Percentiles rank a stretch among this genome's conserved stretches.
Conservation (phyloP, 1,284 basidiomycete species). For the Sanghuangporus sanghuang region DNA sequence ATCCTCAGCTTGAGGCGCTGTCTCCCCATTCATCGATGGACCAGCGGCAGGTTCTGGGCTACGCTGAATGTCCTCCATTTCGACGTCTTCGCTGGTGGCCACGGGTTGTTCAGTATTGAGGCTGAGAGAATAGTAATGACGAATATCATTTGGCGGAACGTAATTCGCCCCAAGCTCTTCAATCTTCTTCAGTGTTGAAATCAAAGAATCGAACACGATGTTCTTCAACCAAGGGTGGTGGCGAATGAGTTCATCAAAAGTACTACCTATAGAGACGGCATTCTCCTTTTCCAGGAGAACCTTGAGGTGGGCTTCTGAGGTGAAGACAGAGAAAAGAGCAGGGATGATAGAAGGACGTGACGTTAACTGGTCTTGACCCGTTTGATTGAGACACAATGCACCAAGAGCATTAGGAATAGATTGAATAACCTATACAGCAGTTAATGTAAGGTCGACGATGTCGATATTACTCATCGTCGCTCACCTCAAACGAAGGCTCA, state of each 20-base stretch:
- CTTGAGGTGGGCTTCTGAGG: constrained; percentile 80
- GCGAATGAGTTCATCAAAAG: constrained; percentile 93
- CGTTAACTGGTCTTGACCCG: constrained; percentile 80
- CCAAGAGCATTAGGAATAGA: constrained; percentile 95
- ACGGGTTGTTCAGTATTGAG: constrained; percentile 26
- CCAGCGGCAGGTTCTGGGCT: constrained; percentile 21
- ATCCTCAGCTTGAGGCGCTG: constrained; percentile 31
- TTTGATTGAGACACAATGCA: constrained; percentile 91
- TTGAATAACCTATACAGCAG: constrained; percentile 68
- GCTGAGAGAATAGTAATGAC: constrained; percentile 60
- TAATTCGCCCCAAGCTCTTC: constrained; percentile 66
- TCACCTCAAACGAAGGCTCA: constrained; percentile 83
- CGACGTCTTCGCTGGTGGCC: constrained; percentile 25
- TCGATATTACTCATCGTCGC: constrained; percentile 15
- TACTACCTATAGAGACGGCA: constrained; percentile 80
- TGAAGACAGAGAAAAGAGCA: constrained; percentile 82
- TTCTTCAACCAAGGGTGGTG: constrained; percentile 90
- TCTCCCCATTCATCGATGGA: constrained; percentile 28
- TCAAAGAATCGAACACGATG: constrained; percentile 73
- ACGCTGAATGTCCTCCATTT: constrained; percentile 16
- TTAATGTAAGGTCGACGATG: constrained; percentile 5
- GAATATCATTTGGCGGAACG: constrained; percentile 49
- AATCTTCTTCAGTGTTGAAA: constrained; percentile 65
- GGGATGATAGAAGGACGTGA: constrained; percentile 77
- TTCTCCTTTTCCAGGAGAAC: constrained; percentile 93